These are phyloP conservation scores for Arthrobotrys conoides DNA, from an alignment of 2,329 filamentous ascomycete genomes.

Conservation along the genomic window DNA sequence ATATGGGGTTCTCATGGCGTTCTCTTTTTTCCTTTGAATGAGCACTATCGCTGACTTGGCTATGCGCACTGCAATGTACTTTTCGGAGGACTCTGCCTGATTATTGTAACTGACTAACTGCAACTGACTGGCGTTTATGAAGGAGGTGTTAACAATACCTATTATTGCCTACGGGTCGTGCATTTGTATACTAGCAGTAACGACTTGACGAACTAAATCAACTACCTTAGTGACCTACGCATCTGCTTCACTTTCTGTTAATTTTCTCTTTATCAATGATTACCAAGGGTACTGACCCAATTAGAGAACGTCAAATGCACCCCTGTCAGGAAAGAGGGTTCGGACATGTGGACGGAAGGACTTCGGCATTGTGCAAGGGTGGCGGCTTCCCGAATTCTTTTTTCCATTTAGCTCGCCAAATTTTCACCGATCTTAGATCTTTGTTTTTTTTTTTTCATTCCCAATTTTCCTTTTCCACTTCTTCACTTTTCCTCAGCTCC, in stretches of 20 bases:
- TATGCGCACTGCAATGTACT: not conserved
- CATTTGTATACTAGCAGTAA: constrained; percentile 47
- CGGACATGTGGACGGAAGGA: constrained; percentile 39
- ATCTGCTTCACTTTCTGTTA: not conserved
- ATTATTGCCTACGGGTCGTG: not conserved
- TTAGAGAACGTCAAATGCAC: not conserved
- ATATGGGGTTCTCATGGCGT: not conserved
- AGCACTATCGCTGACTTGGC: not conserved
- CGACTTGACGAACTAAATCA: constrained; percentile 28
- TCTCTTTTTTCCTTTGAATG: not conserved
- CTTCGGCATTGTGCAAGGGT: constrained; percentile 46
- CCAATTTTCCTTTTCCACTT: constrained; percentile 6
- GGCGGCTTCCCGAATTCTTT: constrained; percentile 38
- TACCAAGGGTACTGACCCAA: not conserved
- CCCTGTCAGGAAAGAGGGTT: constrained; percentile 10
- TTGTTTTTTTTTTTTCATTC: constrained; percentile 13
- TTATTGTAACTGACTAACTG: not conserved
- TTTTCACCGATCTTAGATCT: constrained; percentile 29
- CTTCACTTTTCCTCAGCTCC: not conserved
- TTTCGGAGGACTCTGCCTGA: constrained; percentile 9
- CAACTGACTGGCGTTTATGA: constrained; percentile 19
- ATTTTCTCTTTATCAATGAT: not conserved
- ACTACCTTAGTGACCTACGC: not conserved
- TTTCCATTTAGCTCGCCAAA: constrained; percentile 38
- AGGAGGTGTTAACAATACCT: not conserved